Conservation (phyloP, 2,329 filamentous ascomycete genomes). For the Monosporascus sp. region DNA sequence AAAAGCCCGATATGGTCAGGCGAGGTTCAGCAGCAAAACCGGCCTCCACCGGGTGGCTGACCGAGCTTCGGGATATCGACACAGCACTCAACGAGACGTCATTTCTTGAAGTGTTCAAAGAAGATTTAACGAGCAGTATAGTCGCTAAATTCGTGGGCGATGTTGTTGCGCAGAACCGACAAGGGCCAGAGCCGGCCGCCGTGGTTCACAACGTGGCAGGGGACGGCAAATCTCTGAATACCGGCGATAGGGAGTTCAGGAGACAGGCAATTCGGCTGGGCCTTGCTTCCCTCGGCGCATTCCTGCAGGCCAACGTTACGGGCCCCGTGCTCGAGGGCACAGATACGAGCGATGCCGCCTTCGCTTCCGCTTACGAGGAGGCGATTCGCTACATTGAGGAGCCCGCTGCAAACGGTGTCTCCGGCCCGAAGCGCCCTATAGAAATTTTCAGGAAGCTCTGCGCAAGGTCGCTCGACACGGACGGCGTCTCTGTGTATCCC, state of each 20-base stretch:
- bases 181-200: background rate
- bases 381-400: background rate
- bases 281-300: constrained; percentile 61
- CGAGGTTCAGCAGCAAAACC: background rate
- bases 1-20: background rate
- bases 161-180: constrained; percentile 2
- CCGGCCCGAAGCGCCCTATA: constrained; percentile 6
- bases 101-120: constrained; percentile 14
- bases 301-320: constrained; percentile 70
- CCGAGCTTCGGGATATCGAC: constrained; percentile 13
- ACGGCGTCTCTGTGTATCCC: constrained; percentile 82
- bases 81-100: constrained; percentile 11
- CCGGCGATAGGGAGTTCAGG: background rate
- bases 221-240: background rate
- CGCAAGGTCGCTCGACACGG: constrained; percentile 65
- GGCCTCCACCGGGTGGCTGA: constrained; percentile 7
- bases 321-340: constrained; percentile 56
- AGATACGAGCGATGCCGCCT: constrained; percentile 15
- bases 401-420: background rate
- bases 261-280: constrained; percentile 36
- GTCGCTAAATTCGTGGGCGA: constrained; percentile 13
- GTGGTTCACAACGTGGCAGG: background rate
- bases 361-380: constrained; percentile 29
- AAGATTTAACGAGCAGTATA: constrained; percentile 7
- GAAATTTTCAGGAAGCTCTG: constrained; percentile 35